Evolutionary conservation across 805 yeast genomes (phyloP), one percentile per base, ranked within the genome.

Genomic region (Myxozyma vanderwaltii): DNA sequence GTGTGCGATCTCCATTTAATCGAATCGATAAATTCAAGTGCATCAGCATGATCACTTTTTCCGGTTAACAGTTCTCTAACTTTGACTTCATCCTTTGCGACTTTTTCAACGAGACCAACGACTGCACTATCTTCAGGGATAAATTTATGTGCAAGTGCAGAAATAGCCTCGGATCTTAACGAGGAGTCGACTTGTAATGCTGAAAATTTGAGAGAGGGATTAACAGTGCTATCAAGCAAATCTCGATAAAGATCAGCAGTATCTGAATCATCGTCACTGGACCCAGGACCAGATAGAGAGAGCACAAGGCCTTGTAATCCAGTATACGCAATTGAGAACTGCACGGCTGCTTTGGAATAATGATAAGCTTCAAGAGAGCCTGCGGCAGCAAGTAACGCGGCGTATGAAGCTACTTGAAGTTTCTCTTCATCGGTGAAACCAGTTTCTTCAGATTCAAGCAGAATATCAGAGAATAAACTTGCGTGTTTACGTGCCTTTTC

Each of bases 301-400:
- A 71, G 71, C 46, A 78, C 76, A 64, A 88, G 75, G 50, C 77
- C 84, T 63, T 82, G 85, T 54, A 88, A 77, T 1, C 81, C 79
- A 54, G 87, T 79, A 68, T 87, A 79, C 8, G 89, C 86, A 44
- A 84, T 72, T 0, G 91, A 79, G 54, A 81, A 82, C 1, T 82
- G 74, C 63, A 75, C 72, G 36, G 81, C 74, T 3, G 90, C 84
- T 4, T 59, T 49, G 1, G 69, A 54, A 88, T 90, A 89, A 66
- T 78, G 80, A 65, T 81, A 81, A 59, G 78, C 79, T 64, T 78
- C 77, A 29, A 86, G 70, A 0, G 82, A 76, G 33, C 78, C 75
- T 10, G 79, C 75, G 2, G 86, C 91, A 45, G 77, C 77, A 10
- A 81, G 70, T 50, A 88, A 72, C n/a, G 84, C 81, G 2, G 55